Conservation (phyloP, 257 asterid genomes). For the Penstemon eatonii region DNA sequence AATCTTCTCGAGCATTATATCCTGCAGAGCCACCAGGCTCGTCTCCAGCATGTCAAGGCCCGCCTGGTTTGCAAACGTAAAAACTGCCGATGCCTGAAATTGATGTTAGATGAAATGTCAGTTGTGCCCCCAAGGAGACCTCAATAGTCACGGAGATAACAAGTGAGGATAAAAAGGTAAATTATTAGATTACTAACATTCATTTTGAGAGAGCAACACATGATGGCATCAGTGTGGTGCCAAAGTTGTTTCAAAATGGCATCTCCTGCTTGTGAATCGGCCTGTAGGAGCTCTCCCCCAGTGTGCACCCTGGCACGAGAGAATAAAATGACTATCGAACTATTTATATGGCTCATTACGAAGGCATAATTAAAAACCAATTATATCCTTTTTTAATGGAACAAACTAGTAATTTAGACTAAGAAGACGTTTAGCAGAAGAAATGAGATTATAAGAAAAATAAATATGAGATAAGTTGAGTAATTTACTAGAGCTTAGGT, state of each 20-base stretch:
- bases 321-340: too few relatives aligned
- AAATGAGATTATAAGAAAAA: too few relatives aligned
- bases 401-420: too few relatives aligned
- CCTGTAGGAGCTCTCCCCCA: conserved; percentile 68
- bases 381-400: too few relatives aligned
- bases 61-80: conserved; percentile 89
- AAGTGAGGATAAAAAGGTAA: not conserved
- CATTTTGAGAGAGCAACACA: conserved; percentile 91
- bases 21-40: conserved; percentile 84
- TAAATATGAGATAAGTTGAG: too few relatives aligned
- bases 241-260: conserved; percentile 79
- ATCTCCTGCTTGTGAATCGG: conserved; percentile 56
- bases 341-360: too few relatives aligned
- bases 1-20: conserved; percentile 84
- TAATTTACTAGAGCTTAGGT: too few relatives aligned
- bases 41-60: conserved; percentile 99
- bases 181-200: conserved; percentile 44
- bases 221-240: conserved; percentile 83
- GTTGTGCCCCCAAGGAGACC: too few relatives aligned
- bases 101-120: not conserved
- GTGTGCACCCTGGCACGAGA: conserved; percentile 57
- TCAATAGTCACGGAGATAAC: not conserved
- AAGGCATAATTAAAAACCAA: too few relatives aligned
- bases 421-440: too few relatives aligned
- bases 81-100: conserved; percentile 80